Base-by-base conservation (phyloP, 495 filamentous ascomycete species). In the Glutinoglossum americanum region DNA sequence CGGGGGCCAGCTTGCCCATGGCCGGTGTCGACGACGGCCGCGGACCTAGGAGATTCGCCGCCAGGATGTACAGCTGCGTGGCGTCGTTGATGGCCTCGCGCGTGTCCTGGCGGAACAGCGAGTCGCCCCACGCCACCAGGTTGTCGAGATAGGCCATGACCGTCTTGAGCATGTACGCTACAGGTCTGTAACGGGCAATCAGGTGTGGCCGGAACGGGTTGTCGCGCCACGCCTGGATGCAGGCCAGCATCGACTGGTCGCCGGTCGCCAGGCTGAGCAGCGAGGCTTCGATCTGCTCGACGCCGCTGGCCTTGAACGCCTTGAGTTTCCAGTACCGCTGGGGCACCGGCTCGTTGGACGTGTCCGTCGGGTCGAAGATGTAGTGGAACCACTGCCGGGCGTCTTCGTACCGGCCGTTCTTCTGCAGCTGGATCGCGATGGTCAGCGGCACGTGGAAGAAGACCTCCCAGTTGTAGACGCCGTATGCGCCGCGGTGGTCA, bases 281-380 rank as follows among this genome's bases (percentile, higher is more conserved):
- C 25, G 28, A 5, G 32, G 32, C 35, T 21, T 45, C 41, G 30
- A 37, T 9, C 30, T 33, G 3, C 9, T 33, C 26, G 26, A 30
- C 39, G 23, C 58, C 58, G 5, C 44, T 28, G 21, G 55, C 57
- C 25, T 15, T 58, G 1, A n/a, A n/a, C n/a, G n/a, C n/a, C n/a
- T n/a, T n/a, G n/a, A n/a, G n/a, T n/a, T n/a, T n/a, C n/a, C n/a
- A n/a, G n/a, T n/a, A n/a, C n/a, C n/a, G n/a, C n/a, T n/a, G n/a
- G n/a, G n/a, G n/a, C n/a, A n/a, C n/a, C n/a, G n/a, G n/a, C n/a
- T n/a, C n/a, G n/a, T n/a, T n/a, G n/a, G n/a, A n/a, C n/a, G n/a
- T n/a, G n/a, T n/a, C n/a, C n/a, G n/a, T n/a, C n/a, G 69, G 69
- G 56, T 72, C 60, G 58, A 71, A 70, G n/a, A 69, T 57, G 27